Conservation (phyloP, 192 early-diverging fungal genomes). For the Gorgonomyces haynaldii region DNA sequence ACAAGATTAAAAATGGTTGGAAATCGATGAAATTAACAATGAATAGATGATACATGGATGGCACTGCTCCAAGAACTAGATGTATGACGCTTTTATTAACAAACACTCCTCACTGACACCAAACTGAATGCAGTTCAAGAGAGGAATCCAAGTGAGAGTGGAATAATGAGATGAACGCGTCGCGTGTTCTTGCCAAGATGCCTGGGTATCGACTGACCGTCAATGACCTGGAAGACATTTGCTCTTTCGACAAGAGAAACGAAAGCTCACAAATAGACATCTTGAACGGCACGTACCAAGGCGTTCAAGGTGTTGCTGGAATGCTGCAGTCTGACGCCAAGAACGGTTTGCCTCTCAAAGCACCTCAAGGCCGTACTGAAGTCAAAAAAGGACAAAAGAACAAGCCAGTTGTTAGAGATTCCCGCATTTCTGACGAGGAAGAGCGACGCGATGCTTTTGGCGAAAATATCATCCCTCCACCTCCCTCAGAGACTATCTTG, state of each 20-base stretch:
- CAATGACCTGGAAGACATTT: constrained; percentile 31
- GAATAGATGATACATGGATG: too few species aligned
- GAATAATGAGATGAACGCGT: too few species aligned
- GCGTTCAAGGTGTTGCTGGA: constrained; percentile 37
- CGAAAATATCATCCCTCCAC: constrained; percentile 42
- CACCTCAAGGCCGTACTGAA: neutral
- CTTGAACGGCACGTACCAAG: constrained; percentile 29
- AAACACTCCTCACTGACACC: too few species aligned
- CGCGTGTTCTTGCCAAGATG: too few species aligned
- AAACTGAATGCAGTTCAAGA: too few species aligned
- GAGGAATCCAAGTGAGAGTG: too few species aligned
- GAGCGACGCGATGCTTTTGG: constrained; percentile 27
- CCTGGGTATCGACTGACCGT: constrained; percentile 24
- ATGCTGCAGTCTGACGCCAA: constrained; percentile 27
- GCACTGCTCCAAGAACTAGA: too few species aligned
- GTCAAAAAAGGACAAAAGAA: constrained; percentile 2
- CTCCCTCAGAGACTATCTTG: constrained; percentile 37
- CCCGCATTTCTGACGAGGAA: constrained; percentile 27
- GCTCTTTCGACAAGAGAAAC: constrained; percentile 36
- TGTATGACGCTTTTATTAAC: too few species aligned
- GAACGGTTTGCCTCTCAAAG: constrained; percentile 24
- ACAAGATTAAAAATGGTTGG: too few species aligned
- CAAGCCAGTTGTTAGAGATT: constrained; percentile 21
- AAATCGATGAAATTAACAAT: too few species aligned
- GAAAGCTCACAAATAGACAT: constrained; percentile 20